phyloP scores from a whole-genome alignment of 805 yeast genomes.

The Teunomyces stri region DNA sequence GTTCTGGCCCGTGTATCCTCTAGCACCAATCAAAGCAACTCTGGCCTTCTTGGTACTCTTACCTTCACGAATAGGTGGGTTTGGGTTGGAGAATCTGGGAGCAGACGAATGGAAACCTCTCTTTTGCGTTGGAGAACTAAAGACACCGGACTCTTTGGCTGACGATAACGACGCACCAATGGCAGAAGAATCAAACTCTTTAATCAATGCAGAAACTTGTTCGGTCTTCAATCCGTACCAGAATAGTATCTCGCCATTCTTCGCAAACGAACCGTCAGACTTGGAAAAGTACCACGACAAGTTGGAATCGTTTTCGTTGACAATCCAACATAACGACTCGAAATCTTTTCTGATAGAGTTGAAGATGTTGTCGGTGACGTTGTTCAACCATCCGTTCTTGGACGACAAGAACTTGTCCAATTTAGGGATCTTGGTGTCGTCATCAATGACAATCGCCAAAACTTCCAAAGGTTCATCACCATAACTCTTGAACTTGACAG shows the following conservation, averaged over 20 bases:
- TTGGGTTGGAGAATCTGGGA: constrained; percentile 40
- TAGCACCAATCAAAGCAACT: constrained; percentile 95
- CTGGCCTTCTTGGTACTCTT: constrained; percentile 59
- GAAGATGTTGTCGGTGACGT: constrained; percentile 94
- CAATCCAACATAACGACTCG: constrained; percentile 78
- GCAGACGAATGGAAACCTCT: constrained; percentile 49
- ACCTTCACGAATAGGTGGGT: constrained; percentile 69
- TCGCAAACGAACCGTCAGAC: constrained; percentile 91
- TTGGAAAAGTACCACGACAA: constrained; percentile 88
- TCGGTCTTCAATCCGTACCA: constrained; percentile 87
- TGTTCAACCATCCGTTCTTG: constrained; percentile 94
- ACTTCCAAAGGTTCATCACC: constrained; percentile 97
- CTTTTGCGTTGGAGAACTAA: constrained; percentile 45
- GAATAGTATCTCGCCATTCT: constrained; percentile 84
- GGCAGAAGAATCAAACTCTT: constrained; percentile 41
- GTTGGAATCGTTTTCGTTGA: constrained; percentile 86
- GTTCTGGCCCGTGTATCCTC: constrained; percentile 97
- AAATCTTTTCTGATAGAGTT: constrained; percentile 74
- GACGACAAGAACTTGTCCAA: constrained; percentile 85
- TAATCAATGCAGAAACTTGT: constrained; percentile 61
- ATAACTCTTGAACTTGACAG: constrained; percentile 64
- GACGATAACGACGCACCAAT: constrained; percentile 36
- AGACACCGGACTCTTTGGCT: constrained; percentile 45
- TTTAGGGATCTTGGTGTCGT: constrained; percentile 55
- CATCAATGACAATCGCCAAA: constrained; percentile 71